These are phyloP conservation scores for Yueomyces sp. DNA, from an alignment of 1,139 yeast species.

Conservation along the genomic window DNA sequence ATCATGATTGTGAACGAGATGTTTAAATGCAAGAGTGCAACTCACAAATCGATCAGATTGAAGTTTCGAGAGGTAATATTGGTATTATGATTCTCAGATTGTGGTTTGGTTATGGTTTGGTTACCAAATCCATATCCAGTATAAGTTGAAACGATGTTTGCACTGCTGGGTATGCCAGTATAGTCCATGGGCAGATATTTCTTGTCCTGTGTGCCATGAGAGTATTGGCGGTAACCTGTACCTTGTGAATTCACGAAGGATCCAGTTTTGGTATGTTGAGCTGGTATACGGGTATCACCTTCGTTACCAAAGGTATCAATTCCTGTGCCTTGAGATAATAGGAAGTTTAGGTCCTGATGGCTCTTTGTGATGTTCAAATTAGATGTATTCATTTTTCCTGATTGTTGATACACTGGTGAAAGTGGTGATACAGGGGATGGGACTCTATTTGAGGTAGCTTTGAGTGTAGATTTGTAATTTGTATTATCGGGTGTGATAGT, in stretches of 20 bases:
- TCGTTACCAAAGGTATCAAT: conserved; percentile 90
- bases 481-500: too few relatives aligned
- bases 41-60: neutral
- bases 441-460: neutral
- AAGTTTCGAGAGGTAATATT: too few relatives aligned
- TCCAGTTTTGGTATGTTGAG: conserved; percentile 75
- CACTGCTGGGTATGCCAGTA: conserved; percentile 55
- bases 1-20: too few relatives aligned
- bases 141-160: conserved; percentile 45
- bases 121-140: conserved; percentile 93
- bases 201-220: conserved; percentile 30
- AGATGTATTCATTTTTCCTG: conserved; percentile 31
- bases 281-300: conserved; percentile 78
- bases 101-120: conserved; percentile 21
- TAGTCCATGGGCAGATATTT: conserved; percentile 48
- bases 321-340: conserved; percentile 83
- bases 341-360: conserved; percentile 59
- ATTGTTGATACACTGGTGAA: conserved; percentile 16
- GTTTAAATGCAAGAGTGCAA: too few relatives aligned
- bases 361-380: conserved; percentile 35
- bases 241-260: conserved; percentile 76
- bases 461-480: too few relatives aligned
- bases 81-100: neutral
- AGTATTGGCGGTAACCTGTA: conserved; percentile 50
- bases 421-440: neutral